Conservation (phyloP, 345 rosid genomes). For the Gossypium mustelinum region DNA sequence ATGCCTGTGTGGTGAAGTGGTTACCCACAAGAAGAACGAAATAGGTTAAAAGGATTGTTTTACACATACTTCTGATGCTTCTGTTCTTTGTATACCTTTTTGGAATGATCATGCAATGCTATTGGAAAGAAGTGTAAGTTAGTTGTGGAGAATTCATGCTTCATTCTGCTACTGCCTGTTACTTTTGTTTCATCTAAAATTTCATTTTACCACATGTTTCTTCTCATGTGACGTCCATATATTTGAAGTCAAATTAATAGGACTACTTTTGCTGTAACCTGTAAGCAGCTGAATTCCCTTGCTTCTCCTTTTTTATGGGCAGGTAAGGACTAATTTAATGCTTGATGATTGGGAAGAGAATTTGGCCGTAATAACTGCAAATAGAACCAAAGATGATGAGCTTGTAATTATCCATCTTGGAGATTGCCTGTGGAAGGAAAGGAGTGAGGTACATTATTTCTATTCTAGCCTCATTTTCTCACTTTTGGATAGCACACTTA, state of each 20-base stretch:
- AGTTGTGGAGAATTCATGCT: background rate
- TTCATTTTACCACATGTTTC: too few relatives aligned
- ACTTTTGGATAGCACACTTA: constrained; percentile 6
- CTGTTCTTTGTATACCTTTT: background rate
- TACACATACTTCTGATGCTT: background rate
- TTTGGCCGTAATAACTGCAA: constrained; percentile 92
- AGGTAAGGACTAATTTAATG: constrained; percentile 73
- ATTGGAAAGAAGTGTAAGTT: background rate
- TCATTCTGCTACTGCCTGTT: background rate
- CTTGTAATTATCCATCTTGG: constrained; percentile 95
- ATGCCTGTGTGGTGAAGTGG: background rate
- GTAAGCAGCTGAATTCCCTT: background rate
- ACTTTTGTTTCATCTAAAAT: background rate
- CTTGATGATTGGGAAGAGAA: constrained; percentile 97
- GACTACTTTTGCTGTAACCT: background rate
- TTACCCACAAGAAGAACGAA: background rate
- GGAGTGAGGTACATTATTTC: constrained; percentile 69
- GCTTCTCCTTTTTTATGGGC: constrained; percentile 22
- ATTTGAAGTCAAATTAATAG: background rate
- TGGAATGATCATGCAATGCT: background rate
- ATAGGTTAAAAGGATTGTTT: background rate
- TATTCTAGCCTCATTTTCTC: constrained; percentile 8
- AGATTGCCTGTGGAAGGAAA: constrained; percentile 96
- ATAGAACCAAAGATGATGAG: constrained; percentile 93
- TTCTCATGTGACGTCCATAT: too few relatives aligned